Evolutionary conservation across 2,329 filamentous ascomycete species (phyloP), one percentile per base, ranked within the genome.

Genomic region (Fusarium floridanum): DNA sequence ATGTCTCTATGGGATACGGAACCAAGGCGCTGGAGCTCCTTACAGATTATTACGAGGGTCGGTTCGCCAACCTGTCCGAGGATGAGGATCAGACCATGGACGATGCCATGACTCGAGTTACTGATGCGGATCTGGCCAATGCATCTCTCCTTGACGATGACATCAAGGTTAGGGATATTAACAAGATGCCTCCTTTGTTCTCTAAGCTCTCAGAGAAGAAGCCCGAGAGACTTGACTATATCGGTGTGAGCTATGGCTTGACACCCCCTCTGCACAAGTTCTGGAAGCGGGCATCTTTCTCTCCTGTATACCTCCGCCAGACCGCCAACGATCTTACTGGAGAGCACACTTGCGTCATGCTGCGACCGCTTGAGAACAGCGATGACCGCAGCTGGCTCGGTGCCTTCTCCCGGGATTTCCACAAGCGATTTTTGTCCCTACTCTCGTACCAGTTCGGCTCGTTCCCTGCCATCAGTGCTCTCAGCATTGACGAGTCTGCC

Each of bases 301-400:
- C 92, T 3, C 97, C 97, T 0, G 94, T 99, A 1, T 99, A 99
- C 80, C 89, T 99, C 16, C 91, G 97, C 37, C 97, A 99, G 85
- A 99, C 97, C 3, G 89, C 97, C 61, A 99, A 98, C 81, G 97
- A 98, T 67, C 88, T 99, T 55, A 99, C 97, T 0, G 97, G 97
- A 65, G 97, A 99, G 84, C 97, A 99, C 82, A 98, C 97, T 0
- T 98, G 95, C 81, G 96, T 99, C 32, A 99, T 99, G 97, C 89
- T 99, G 59, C 91, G 95, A 67, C 93, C 95, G 2, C 88, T 99
- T 8, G 88, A 90, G 68, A 86, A 84, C 62, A 87, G 86, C 64
- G 91, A 91, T 48, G 95, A 98, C 76, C 87, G 87, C 66, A 91
- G 90, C 78, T 98, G 97, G 97, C 91, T 98, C 0, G 94, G 94